A percentile compares a stretch with the other conserved stretches of the same genome.
Conservation (phyloP, 2,329 filamentous ascomycete genomes). For the Juglanconis sp. region DNA sequence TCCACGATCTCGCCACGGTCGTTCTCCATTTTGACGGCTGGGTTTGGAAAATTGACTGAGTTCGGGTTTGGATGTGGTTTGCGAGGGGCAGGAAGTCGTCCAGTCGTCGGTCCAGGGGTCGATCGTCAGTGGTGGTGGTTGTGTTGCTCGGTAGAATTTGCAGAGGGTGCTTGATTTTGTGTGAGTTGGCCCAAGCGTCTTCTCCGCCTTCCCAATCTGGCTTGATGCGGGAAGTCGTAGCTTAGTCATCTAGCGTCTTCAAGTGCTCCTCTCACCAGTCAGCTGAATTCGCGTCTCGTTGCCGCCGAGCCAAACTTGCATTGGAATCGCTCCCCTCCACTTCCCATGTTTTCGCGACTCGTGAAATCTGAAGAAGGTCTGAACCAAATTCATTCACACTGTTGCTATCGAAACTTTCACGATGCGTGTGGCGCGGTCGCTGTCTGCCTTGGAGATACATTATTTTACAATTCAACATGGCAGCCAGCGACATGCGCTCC, state of each 20-base stretch:
- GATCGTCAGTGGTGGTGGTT: conserved; percentile 5
- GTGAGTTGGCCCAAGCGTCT: conserved; percentile 16
- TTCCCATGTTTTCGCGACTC: neutral
- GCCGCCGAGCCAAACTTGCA: conserved; percentile 1
- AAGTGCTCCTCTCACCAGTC: neutral
- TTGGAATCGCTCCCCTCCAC: neutral
- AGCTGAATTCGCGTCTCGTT: conserved; percentile 11
- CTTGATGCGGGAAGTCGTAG: neutral
- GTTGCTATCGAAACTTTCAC: conserved; percentile 24
- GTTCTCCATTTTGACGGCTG: conserved; percentile 88
- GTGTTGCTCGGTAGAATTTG: conserved; percentile 15
- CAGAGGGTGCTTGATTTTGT: conserved; percentile 12
- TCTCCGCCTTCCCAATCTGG: conserved; percentile 4
- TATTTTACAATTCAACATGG: conserved; percentile 28
- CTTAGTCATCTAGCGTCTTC: neutral
- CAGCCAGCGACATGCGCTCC: conserved; percentile 28
- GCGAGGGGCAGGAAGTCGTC: conserved; percentile 29
- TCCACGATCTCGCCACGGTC: conserved; percentile 96
- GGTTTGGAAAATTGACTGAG: conserved; percentile 32
- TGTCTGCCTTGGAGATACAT: conserved; percentile 28
- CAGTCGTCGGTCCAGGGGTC: conserved; percentile 19
- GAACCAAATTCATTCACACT: neutral
- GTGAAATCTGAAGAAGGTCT: neutral
- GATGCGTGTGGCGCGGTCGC: conserved; percentile 48
- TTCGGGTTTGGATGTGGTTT: conserved; percentile 28